phyloP scores from a whole-genome alignment of 805 yeast genomes.

The Teunomyces lycoperdinae region DNA sequence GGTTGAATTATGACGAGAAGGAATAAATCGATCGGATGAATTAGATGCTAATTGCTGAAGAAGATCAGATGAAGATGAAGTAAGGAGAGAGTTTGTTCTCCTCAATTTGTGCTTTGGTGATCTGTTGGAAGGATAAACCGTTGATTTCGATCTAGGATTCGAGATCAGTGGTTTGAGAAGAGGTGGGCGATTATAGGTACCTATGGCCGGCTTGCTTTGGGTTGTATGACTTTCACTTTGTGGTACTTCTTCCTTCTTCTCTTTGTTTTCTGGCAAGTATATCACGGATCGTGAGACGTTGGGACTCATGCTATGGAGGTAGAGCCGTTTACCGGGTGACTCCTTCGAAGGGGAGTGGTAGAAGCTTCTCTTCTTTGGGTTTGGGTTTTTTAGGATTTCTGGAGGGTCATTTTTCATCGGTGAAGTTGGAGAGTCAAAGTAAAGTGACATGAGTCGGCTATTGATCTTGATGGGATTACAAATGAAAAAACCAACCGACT shows the following conservation, averaged over 20 bases:
- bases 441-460: conserved; percentile 4
- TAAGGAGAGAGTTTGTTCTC: conserved; percentile 32
- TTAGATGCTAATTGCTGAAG: conserved; percentile 20
- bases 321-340: conserved; percentile 25
- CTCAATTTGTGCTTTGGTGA: conserved; percentile 29
- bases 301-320: conserved; percentile 36
- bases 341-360: conserved; percentile 7
- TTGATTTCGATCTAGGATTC: conserved; percentile 25
- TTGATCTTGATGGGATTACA: background rate
- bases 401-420: conserved; percentile 3
- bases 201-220: background rate
- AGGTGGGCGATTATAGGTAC: conserved; percentile 5
- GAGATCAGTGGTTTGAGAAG: conserved; percentile 17
- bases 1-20: conserved; percentile 40
- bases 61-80: conserved; percentile 26
- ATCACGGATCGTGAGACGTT: conserved; percentile 29
- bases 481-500: background rate
- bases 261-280: conserved; percentile 11
- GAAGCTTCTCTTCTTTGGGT: conserved; percentile 8
- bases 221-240: background rate
- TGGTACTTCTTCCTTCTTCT: conserved; percentile 1
- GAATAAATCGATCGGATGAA: conserved; percentile 40
- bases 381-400: conserved; percentile 7
- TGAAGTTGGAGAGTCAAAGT: conserved; percentile 8
- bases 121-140: conserved; percentile 15